phyloP scores from a whole-genome alignment of 2,329 filamentous ascomycete genomes.

The Periconia digitata region DNA sequence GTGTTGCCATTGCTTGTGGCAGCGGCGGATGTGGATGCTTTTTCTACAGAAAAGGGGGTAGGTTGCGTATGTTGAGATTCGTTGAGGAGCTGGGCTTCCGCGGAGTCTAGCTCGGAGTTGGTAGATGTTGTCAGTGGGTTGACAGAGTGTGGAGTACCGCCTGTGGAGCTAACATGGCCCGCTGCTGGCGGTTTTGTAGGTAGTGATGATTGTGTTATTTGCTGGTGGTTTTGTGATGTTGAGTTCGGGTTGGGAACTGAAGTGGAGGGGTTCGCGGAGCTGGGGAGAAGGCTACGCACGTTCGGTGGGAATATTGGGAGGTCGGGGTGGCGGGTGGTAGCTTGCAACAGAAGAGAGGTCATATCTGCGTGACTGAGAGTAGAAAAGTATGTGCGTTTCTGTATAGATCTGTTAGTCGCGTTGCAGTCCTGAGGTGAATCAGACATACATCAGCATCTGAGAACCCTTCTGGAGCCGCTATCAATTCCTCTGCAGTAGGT shows the following conservation, averaged over 20 bases:
- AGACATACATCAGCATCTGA: constrained; percentile 46
- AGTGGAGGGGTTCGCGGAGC: constrained; percentile 10
- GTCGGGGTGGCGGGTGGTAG: constrained; percentile 63
- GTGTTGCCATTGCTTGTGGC: background rate
- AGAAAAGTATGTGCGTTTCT: constrained; percentile 66
- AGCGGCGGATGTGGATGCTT: background rate
- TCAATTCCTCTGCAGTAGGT: constrained; percentile 41
- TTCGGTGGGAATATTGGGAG: constrained; percentile 64
- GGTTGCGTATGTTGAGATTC: constrained; percentile 23
- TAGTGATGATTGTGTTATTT: constrained; percentile 11
- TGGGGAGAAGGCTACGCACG: constrained; percentile 24
- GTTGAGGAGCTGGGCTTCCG: constrained; percentile 37
- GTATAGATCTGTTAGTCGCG: constrained; percentile 18
- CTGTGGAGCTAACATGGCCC: constrained; percentile 16
- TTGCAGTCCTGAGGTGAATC: background rate
- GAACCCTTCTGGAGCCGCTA: constrained; percentile 40
- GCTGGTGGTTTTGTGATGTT: constrained; percentile 10
- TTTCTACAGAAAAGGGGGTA: too few relatives aligned
- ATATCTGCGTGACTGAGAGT: constrained; percentile 63
- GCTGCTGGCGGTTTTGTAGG: constrained; percentile 34
- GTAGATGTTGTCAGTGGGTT: constrained; percentile 19
- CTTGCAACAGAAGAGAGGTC: constrained; percentile 65
- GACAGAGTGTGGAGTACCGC: constrained; percentile 21
- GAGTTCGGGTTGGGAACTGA: constrained; percentile 13
- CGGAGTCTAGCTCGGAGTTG: constrained; percentile 28